Base-by-base conservation (phyloP, 441 rosid species). In the Eutrema salsugineum region DNA sequence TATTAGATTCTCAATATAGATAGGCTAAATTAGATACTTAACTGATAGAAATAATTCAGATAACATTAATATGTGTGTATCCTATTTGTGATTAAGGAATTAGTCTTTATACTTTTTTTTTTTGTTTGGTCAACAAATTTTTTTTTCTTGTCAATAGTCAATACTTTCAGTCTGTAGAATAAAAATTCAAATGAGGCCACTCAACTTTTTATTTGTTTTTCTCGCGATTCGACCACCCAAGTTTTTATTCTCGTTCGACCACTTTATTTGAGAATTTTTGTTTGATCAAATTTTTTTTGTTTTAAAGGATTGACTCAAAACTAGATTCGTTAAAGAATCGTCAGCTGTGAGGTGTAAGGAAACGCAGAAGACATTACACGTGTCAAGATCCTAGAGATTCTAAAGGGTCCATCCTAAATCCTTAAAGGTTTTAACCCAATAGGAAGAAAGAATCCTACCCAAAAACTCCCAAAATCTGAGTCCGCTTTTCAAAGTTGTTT, bases 381-480 rank as follows among this genome's bases (percentile, higher is more conserved):
- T 58, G 80, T 71, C 42, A 49, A 51, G 7, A 77, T 77, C 72
- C 0, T 35, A 20, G 44, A 70, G 72, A 70, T 64, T 20, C 62
- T 4, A 15, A n/a, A 5, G 27, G 70, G 47, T 24, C 44, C 75
- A 69, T 33, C 36, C 49, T 61, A 75, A 54, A 51, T 32, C 22
- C 11, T 33, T 60, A 22, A 54, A 68, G 69, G 68, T 53, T 68
- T 17, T 5, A 33, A 47, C n/a, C n/a, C 40, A 44, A 51, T n/a
- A 20, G 39, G 58, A 58, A 68, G 53, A 35, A 61, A 53, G 64
- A 54, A 62, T 61, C 64, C 43, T 44, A 27, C 50, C n/a, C n/a
- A n/a, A n/a, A n/a, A n/a, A n/a, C n/a, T n/a, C n/a, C n/a, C 7
- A 68, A 75, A 68, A 68, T 6, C 79, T 1, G 59, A 75, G 74